Evolutionary conservation across 192 early-diverging fungal genomes (phyloP).

Genomic region (Backusella sp.): DNA sequence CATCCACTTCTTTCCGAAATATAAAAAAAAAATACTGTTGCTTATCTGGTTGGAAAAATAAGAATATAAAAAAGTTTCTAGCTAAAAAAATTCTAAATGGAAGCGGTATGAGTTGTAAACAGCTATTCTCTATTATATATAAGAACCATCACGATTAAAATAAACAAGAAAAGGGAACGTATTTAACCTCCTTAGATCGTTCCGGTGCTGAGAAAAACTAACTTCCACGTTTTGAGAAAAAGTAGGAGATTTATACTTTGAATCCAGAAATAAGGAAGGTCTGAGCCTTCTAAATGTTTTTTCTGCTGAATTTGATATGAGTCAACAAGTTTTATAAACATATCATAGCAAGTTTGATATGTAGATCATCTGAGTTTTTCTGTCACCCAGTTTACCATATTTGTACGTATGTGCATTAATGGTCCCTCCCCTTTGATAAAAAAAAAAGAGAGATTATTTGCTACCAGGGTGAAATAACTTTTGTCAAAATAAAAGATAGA

Average conservation of each 20-base stretch:
- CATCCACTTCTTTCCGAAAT: neutral
- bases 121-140: neutral
- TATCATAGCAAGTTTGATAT: neutral
- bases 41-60: neutral
- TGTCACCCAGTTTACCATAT: neutral
- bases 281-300: neutral
- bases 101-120: neutral
- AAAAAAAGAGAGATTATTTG: neutral
- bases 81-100: neutral
- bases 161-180: neutral
- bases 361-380: conserved; percentile 1
- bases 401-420: neutral
- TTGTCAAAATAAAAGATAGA: neutral
- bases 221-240: neutral
- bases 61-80: neutral
- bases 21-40: neutral
- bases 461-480: neutral
- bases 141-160: neutral
- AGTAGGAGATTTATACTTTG: neutral
- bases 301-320: neutral
- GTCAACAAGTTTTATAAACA: neutral
- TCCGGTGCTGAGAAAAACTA: neutral
- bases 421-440: neutral
- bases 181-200: neutral
- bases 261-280: neutral